Evolutionary conservation across 1,284 basidiomycete genomes (phyloP).

Genomic region (Ustilago crameri): DNA sequence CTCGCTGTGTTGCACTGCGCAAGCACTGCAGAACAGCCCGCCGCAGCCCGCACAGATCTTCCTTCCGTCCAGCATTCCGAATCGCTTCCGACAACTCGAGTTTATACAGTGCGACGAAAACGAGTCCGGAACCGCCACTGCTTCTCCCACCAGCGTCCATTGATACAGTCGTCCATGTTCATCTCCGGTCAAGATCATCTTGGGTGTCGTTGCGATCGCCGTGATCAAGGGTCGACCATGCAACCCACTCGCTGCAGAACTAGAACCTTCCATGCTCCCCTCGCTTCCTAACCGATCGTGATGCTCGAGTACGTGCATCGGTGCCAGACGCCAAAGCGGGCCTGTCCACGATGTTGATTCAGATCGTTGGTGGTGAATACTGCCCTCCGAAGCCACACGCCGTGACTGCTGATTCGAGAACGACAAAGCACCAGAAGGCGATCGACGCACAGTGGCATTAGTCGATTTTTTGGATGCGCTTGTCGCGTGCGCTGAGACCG

Average conservation of each 20-base stretch:
- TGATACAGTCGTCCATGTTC: constrained; percentile 56
- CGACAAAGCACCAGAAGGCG: constrained; percentile 2
- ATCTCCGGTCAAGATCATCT: constrained; percentile 59
- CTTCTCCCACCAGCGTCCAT: constrained; percentile 62
- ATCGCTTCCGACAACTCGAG: constrained; percentile 41
- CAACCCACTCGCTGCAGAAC: neutral
- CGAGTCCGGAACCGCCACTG: constrained; percentile 49
- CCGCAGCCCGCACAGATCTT: constrained; percentile 55
- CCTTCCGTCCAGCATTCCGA: constrained; percentile 57
- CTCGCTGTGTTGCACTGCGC: constrained; percentile 30
- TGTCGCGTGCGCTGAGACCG: constrained; percentile 41
- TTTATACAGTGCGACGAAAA: constrained; percentile 48
- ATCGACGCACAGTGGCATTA: constrained; percentile 7
- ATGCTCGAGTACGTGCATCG: constrained; percentile 54
- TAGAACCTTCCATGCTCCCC: neutral
- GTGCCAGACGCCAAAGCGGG: constrained; percentile 40
- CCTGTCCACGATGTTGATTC: neutral
- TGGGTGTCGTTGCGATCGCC: constrained; percentile 22
- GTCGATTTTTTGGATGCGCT: neutral
- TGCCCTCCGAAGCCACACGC: constrained; percentile 14
- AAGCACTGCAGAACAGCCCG: constrained; percentile 54
- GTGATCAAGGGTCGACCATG: constrained; percentile 36
- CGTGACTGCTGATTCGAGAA: constrained; percentile 7
- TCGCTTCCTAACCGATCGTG: constrained; percentile 36
- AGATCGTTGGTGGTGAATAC: constrained; percentile 5